Conservation (phyloP, 2,329 filamentous ascomycete species). For the Alternaria sp. region DNA sequence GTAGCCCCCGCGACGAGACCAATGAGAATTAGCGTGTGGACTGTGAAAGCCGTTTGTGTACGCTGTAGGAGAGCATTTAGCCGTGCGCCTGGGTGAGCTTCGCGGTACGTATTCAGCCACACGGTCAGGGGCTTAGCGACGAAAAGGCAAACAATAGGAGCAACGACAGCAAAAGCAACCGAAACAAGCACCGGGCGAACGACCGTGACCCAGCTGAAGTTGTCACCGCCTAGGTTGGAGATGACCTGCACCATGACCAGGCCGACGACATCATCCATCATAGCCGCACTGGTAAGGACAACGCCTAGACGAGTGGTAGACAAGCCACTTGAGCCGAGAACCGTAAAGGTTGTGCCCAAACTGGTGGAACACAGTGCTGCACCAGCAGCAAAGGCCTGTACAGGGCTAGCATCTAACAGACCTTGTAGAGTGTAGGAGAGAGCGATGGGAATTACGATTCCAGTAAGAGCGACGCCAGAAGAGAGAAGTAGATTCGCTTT, state of each 20-base stretch:
- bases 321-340: constrained; percentile 69
- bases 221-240: constrained; percentile 65
- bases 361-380: constrained; percentile 78
- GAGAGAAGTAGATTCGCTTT: constrained; percentile 70
- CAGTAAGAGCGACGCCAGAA: constrained; percentile 69
- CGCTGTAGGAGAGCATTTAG: constrained; percentile 38
- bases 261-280: constrained; percentile 83
- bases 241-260: constrained; percentile 82
- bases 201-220: constrained; percentile 54
- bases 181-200: constrained; percentile 63
- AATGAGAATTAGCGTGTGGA: constrained; percentile 63
- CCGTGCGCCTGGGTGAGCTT: constrained; percentile 22
- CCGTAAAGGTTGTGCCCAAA: constrained; percentile 74
- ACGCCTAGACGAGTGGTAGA: constrained; percentile 65
- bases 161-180: constrained; percentile 60
- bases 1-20: constrained; percentile 60
- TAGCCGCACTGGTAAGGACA: constrained; percentile 75
- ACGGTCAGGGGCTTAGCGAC: constrained; percentile 55
- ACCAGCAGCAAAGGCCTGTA: constrained; percentile 76
- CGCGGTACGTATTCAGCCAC: constrained; percentile 46
- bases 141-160: constrained; percentile 60
- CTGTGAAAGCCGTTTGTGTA: constrained; percentile 52
- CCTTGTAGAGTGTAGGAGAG: constrained; percentile 69
- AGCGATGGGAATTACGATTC: constrained; percentile 70
- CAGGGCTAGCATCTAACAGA: constrained; percentile 59